Evolutionary conservation across 78 protist species (phyloP).

Genomic region (Dictyostelium purpureum): DNA sequence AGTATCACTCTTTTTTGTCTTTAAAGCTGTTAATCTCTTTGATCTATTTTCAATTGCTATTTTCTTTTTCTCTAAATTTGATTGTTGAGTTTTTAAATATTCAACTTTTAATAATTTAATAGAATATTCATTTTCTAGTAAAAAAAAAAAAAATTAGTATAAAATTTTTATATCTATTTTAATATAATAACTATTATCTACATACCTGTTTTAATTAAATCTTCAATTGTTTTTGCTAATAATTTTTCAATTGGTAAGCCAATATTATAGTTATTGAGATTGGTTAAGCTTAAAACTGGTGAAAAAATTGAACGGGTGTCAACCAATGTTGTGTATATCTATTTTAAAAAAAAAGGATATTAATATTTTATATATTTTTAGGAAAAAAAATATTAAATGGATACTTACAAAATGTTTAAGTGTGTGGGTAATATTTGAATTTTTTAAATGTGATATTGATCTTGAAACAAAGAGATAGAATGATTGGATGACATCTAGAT

Average conservation of each 20-base stretch:
- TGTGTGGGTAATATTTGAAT: background rate
- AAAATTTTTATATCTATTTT: too few relatives aligned
- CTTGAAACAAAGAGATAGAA: background rate
- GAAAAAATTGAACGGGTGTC: slow-evolving; percentile 3
- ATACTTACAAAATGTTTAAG: background rate
- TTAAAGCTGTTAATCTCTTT: background rate
- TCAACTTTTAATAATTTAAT: background rate
- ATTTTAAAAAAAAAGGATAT: background rate
- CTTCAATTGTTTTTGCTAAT: background rate
- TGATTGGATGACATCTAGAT: background rate
- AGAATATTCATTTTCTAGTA: background rate
- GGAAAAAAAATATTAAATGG: too few relatives aligned
- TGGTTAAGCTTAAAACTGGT: background rate
- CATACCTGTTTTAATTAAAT: too few relatives aligned
- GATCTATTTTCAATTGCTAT: background rate
- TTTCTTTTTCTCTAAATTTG: background rate
- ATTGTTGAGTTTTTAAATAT: background rate
- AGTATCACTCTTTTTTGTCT: background rate
- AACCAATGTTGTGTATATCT: background rate
- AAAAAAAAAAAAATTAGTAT: background rate
- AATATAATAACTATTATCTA: too few relatives aligned
- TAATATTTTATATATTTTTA: background rate
- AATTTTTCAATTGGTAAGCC: background rate
- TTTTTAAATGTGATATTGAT: background rate
- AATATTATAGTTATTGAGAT: background rate